These are phyloP conservation scores for Amanita molliuscula DNA, from an alignment of 768 basidiomycete genomes.

Conservation along the genomic window DNA sequence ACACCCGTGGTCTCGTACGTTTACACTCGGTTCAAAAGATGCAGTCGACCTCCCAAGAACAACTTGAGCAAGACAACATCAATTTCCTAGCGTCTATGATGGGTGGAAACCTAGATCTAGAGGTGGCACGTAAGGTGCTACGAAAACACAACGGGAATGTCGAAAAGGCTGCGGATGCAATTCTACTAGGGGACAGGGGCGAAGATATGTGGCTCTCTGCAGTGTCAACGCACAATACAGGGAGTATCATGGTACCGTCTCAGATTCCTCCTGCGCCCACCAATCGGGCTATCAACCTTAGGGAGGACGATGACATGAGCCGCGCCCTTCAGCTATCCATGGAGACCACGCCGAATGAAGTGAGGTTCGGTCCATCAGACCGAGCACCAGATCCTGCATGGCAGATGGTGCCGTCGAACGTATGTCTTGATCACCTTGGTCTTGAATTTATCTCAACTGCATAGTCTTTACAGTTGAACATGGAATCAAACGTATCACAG, in stretches of 20 bases:
- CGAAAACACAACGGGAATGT: slow-evolving; percentile 51
- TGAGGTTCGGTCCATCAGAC: slow-evolving; percentile 48
- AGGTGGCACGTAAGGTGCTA: slow-evolving; percentile 44
- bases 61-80: slow-evolving; percentile 20
- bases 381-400: slow-evolving; percentile 56
- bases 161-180: slow-evolving; percentile 43
- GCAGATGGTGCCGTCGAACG: slow-evolving; percentile 64
- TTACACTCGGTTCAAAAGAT: slow-evolving; percentile 4
- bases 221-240: slow-evolving; percentile 8
- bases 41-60: slow-evolving; percentile 18
- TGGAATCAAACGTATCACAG: slow-evolving; percentile 24
- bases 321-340: slow-evolving; percentile 47
- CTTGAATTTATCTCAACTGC: slow-evolving; percentile 4
- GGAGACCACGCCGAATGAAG: slow-evolving; percentile 25
- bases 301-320: slow-evolving; percentile 42
- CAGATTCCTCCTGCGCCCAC: slow-evolving; percentile 17
- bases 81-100: slow-evolving; percentile 24
- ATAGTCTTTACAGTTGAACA: slow-evolving; percentile 19
- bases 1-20: not conserved
- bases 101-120: slow-evolving; percentile 26
- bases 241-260: slow-evolving; percentile 14
- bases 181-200: slow-evolving; percentile 41
- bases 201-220: slow-evolving; percentile 18
- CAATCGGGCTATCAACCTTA: slow-evolving; percentile 46
- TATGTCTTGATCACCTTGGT: slow-evolving; percentile 19